A percentile compares a stretch with the other conserved stretches of the same genome.
These are phyloP conservation scores for Plasmodium ovale DNA, from an alignment of 169 alveolate species.

Conservation along the genomic window DNA sequence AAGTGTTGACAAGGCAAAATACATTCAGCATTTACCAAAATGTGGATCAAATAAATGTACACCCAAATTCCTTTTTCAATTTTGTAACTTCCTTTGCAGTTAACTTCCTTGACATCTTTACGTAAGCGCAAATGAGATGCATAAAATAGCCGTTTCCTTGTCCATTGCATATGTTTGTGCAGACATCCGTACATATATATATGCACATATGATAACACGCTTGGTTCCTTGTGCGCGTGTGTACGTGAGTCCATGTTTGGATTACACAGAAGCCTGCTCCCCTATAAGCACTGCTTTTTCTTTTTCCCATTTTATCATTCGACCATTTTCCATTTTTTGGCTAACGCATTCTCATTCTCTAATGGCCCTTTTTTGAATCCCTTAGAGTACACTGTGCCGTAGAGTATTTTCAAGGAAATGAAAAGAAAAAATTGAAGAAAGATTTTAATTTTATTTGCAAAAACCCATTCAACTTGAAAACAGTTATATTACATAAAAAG, in stretches of 20 bases:
- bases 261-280: too few relatives aligned
- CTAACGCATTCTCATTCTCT: too few relatives aligned
- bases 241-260: background rate
- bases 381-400: conserved; percentile 40
- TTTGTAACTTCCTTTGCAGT: conserved; percentile 37
- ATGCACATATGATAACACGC: too few relatives aligned
- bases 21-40: conserved; percentile 43
- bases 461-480: conserved; percentile 36
- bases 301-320: too few relatives aligned
- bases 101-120: conserved; percentile 30
- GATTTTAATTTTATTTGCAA: conserved; percentile 60
- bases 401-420: conserved; percentile 44
- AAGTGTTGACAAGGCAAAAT: conserved; percentile 31
- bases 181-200: background rate
- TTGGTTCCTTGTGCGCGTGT: background rate
- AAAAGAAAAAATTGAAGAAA: conserved; percentile 33
- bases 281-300: too few relatives aligned
- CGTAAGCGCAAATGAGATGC: conserved; percentile 12
- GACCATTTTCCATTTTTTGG: too few relatives aligned
- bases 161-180: too few relatives aligned
- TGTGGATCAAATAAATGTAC: conserved; percentile 11
- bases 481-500: conserved; percentile 31
- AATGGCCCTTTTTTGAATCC: conserved; percentile 1
- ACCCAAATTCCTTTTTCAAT: conserved; percentile 32
- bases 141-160: background rate